Percentiles rank a stretch among this genome's conserved stretches.
These are phyloP conservation scores for Komagataella ulmi DNA, from an alignment of 805 yeast species.

Conservation along the genomic window DNA sequence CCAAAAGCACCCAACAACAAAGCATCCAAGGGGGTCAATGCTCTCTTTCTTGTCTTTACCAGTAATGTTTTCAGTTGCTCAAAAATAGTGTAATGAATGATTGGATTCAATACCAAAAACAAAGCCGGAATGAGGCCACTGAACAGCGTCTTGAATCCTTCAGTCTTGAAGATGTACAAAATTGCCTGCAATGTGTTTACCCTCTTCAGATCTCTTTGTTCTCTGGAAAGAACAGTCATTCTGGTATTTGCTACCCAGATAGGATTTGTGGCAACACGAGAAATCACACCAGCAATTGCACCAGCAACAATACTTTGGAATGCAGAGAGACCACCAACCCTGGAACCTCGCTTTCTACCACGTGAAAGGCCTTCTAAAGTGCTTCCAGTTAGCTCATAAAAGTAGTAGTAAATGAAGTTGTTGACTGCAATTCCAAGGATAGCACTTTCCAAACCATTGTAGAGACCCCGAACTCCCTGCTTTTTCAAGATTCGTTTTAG, in stretches of 20 bases:
- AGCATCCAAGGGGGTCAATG: conserved; percentile 60
- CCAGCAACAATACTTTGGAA: conserved; percentile 65
- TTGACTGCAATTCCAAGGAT: conserved; percentile 75
- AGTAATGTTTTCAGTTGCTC: conserved; percentile 71
- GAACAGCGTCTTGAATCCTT: conserved; percentile 62
- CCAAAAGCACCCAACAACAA: conserved; percentile 83
- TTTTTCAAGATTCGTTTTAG: conserved; percentile 33
- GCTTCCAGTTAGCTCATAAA: conserved; percentile 55
- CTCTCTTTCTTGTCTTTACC: conserved; percentile 34
- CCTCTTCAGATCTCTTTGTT: conserved; percentile 17
- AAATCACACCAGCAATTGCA: conserved; percentile 76
- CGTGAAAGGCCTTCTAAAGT: conserved; percentile 3
- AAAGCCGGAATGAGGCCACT: conserved; percentile 85
- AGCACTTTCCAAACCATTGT: conserved; percentile 82
- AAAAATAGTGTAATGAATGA: conserved; percentile 82
- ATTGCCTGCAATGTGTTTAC: conserved; percentile 41
- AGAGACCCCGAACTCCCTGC: conserved; percentile 58
- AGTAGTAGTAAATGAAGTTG: conserved; percentile 82
- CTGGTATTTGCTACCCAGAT: conserved; percentile 93
- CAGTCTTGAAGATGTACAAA: conserved; percentile 48
- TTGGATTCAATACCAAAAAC: conserved; percentile 76
- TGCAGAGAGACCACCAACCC: conserved; percentile 32
- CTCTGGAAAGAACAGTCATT: conserved; percentile 45
- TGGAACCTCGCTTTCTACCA: conserved; percentile 3
- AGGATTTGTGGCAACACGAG: conserved; percentile 76